Conservation (phyloP, 805 yeast genomes). For the Groenewaldozyma salmanticensis region DNA sequence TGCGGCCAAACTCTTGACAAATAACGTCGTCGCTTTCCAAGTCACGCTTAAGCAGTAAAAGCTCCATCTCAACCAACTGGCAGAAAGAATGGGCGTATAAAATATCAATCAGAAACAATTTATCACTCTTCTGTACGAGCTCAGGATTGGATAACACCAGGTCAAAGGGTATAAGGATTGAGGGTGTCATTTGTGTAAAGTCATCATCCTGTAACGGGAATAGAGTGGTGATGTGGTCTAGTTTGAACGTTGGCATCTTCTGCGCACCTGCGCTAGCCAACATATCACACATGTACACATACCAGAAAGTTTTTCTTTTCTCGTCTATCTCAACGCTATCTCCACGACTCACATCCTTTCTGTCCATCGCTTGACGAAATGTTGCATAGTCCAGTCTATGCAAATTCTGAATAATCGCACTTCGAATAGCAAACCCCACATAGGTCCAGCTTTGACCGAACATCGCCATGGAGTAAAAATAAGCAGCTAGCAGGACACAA, state of each 20-base stretch:
- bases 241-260: slow-evolving; percentile 18
- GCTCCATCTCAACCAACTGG: too few relatives aligned
- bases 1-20: too few relatives aligned
- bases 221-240: slow-evolving; percentile 15
- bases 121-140: too few relatives aligned
- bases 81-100: too few relatives aligned
- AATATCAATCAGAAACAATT: too few relatives aligned
- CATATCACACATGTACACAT: slow-evolving; percentile 17
- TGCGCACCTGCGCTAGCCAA: slow-evolving; percentile 22
- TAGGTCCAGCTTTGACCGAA: slow-evolving; percentile 26
- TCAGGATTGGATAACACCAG: slow-evolving; percentile 8
- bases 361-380: neutral
- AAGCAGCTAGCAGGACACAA: slow-evolving; percentile 16
- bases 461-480: slow-evolving; percentile 8
- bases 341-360: neutral
- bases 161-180: slow-evolving; percentile 7
- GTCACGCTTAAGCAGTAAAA: too few relatives aligned
- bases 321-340: slow-evolving; percentile 20
- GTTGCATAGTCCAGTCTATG: slow-evolving; percentile 15
- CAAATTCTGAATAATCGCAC: slow-evolving; percentile 19
- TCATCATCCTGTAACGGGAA: slow-evolving; percentile 21
- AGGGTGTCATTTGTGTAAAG: slow-evolving; percentile 10
- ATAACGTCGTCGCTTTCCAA: too few relatives aligned
- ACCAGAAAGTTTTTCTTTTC: slow-evolving; percentile 25
- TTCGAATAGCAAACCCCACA: slow-evolving; percentile 22